Conservation (phyloP, 2,329 filamentous ascomycete species). For the Diaporthe sp. region DNA sequence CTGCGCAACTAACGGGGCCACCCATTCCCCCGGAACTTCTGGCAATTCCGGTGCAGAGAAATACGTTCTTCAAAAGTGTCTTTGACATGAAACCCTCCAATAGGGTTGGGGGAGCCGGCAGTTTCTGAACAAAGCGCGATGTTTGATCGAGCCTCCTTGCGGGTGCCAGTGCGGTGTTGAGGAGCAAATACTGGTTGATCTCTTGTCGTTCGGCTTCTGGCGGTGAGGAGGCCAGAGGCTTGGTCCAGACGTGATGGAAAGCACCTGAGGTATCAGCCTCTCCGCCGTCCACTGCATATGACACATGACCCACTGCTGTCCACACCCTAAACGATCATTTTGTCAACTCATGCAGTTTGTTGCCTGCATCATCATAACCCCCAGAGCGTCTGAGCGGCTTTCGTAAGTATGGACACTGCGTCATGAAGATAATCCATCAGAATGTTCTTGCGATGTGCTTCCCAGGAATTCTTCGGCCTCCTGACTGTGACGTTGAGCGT, state of each 20-base stretch:
- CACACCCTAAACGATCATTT: background rate
- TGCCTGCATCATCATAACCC: background rate
- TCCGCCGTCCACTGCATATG: background rate
- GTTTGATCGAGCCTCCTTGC: background rate
- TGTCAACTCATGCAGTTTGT: background rate
- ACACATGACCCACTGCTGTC: background rate
- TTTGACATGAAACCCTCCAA: background rate
- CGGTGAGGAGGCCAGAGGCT: background rate
- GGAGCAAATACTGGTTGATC: background rate
- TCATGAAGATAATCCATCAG: background rate
- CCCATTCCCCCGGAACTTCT: background rate
- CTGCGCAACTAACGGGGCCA: background rate
- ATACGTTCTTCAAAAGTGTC: background rate
- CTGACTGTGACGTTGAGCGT: too few relatives aligned
- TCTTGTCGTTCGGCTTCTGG: background rate
- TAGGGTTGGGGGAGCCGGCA: background rate
- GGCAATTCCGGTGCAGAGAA: background rate
- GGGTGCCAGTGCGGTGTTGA: background rate
- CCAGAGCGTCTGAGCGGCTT: background rate
- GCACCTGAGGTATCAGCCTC: background rate
- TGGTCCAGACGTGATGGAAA: background rate
- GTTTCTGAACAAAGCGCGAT: background rate
- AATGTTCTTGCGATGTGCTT: background rate
- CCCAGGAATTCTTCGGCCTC: background rate
- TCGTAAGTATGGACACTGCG: background rate